A percentile compares a stretch with the other conserved stretches of the same genome.
Conservation (phyloP, 495 filamentous ascomycete genomes). For the Penicillium bialowiezense region DNA sequence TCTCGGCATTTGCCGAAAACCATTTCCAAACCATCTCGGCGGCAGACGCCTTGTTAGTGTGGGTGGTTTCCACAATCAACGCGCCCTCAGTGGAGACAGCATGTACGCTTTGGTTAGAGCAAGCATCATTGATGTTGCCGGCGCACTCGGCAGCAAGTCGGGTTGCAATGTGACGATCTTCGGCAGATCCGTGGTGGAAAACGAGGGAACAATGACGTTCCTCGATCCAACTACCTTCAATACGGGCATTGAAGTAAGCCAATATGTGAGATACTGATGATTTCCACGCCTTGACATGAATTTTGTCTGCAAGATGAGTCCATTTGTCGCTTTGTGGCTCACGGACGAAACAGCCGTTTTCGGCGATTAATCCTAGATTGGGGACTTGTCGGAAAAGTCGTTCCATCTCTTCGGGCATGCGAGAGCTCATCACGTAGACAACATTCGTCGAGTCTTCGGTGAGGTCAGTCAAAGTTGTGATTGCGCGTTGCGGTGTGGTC, state of each 20-base stretch:
- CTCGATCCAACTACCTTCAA: conserved; percentile 82
- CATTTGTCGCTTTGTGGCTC: conserved; percentile 64
- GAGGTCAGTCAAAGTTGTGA: conserved; percentile 76
- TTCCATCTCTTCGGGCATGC: conserved; percentile 83
- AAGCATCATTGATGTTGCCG: conserved; percentile 90
- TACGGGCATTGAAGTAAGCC: conserved; percentile 82
- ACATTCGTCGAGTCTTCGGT: conserved; percentile 72
- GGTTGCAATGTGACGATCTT: conserved; percentile 66
- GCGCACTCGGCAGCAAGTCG: conserved; percentile 83
- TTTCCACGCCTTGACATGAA: conserved; percentile 72
- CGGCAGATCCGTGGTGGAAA: conserved; percentile 81
- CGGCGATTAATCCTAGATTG: conserved; percentile 80
- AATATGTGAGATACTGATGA: conserved; percentile 70
- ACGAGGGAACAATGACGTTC: conserved; percentile 81
- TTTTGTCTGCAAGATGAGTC: conserved; percentile 68
- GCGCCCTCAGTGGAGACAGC: conserved; percentile 77
- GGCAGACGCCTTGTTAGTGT: conserved; percentile 82
- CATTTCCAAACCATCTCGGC: conserved; percentile 64
- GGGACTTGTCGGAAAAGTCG: conserved; percentile 74
- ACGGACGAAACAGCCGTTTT: conserved; percentile 88
- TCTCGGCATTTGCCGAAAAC: conserved; percentile 36
- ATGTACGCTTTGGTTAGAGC: conserved; percentile 74
- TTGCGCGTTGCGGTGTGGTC: conserved; percentile 76
- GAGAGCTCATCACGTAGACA: conserved; percentile 91
- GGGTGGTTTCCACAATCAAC: conserved; percentile 74